A percentile compares a stretch with the other conserved stretches of the same genome.
Conservation (phyloP, 352 stramenopile genomes). For the Peronospora farinosa region DNA sequence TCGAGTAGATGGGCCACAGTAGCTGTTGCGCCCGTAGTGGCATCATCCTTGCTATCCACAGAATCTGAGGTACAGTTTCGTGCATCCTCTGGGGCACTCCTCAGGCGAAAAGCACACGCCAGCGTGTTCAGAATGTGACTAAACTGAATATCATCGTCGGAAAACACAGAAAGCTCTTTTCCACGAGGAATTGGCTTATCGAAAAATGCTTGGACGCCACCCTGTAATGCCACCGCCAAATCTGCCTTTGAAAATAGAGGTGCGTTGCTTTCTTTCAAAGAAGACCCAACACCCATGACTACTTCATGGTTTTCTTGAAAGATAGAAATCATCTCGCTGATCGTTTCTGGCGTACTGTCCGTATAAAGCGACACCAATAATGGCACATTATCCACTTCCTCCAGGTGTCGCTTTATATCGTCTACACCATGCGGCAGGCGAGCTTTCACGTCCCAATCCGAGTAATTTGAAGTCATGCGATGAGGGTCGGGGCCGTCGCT, state of each 20-base stretch:
- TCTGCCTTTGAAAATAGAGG: conserved; percentile 72
- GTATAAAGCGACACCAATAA: conserved; percentile 97
- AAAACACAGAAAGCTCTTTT: conserved; percentile 53
- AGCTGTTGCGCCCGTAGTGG: conserved; percentile 31
- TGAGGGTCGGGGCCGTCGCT: conserved; percentile 89
- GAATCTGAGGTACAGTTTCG: conserved; percentile 2
- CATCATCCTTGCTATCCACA: conserved; percentile 18
- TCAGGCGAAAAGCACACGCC: conserved; percentile 66
- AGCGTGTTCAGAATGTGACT: conserved; percentile 83
- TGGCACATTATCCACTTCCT: conserved; percentile 98
- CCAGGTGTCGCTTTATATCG: conserved; percentile 93
- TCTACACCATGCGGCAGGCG: conserved; percentile 93
- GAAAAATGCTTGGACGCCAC: conserved; percentile 63
- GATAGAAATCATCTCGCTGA: conserved; percentile 89
- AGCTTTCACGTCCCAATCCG: conserved; percentile 96
- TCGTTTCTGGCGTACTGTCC: conserved; percentile 93
- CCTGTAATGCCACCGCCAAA: conserved; percentile 60
- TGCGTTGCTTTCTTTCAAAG: conserved; percentile 69
- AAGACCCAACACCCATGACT: conserved; percentile 72
- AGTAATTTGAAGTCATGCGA: conserved; percentile 96
- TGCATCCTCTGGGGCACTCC: conserved; percentile 24
- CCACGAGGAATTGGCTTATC: conserved; percentile 54
- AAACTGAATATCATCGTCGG: conserved; percentile 70
- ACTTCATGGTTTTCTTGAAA: conserved; percentile 85
- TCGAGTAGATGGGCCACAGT: conserved; percentile 70